Base-by-base conservation (phyloP, 306 rosid genomes). In the Cicer pinnatifidum region DNA sequence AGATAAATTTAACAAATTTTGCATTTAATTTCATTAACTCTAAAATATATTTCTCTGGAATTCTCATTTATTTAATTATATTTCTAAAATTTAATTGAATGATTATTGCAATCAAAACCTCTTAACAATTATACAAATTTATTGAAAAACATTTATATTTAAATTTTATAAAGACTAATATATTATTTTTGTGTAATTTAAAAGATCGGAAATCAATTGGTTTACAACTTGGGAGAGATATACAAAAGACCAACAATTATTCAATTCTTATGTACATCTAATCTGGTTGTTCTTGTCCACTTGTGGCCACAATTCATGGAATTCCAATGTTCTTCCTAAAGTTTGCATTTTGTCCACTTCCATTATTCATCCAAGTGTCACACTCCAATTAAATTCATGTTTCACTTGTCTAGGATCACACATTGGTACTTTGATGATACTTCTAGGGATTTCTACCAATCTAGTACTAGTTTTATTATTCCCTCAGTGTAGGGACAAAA, bases 341-440 rank as follows among this genome's bases (percentile, higher is more conserved):
- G 7, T 66, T 43, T 40, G 6, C 16, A 17, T 50, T 62, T 62
- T 71, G 51, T 71, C 37, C 11, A 3, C n/a, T 54, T n/a, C 64
- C 47, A 81, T 75, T 69, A 52, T 69, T 53, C 17, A 11, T 60
- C 48, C 33, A 67, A 48, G 60, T 40, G 72, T 74, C 84, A 51
- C 80, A 0, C 40, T 80, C 71, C 52, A n/a, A 13, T 35, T 58
- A 47, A 57, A 1, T 37, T 9, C 63, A 67, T 38, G 54, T 56
- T 46, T 67, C 73, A 38, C 15, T 64, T 72, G 52, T 60, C 23
- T 33, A 56, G 44, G 63, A 66, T 62, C 45, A 12, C 50, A 8
- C 23, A 61, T 43, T 51, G 57, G 43, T 35, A 79, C 43, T 64
- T 33, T 12, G 15, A 52, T 63, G 60, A 33, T 40, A 44, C 52